Evolutionary conservation across 2,329 filamentous ascomycete genomes (phyloP), one percentile per base, ranked within the genome.

Genomic region (Colletotrichum sp.): DNA sequence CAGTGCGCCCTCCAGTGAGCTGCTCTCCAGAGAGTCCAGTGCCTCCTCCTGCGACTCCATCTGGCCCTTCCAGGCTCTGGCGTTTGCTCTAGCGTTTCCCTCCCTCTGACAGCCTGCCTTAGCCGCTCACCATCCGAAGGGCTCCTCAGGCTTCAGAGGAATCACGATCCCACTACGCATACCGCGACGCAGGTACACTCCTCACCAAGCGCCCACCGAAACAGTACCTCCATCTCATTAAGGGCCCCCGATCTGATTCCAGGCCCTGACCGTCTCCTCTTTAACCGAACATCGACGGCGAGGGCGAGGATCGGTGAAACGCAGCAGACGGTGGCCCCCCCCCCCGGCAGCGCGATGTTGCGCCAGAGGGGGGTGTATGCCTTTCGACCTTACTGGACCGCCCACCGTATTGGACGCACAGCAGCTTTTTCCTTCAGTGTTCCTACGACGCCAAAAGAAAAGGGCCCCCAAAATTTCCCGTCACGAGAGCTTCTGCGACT

Each of bases 271-370:
- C 9, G 55, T 75, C 68, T 71, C 68, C 55, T 57, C 55, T 60
- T 24, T 72, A 59, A 65, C 57, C 70, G 70, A 73, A 75, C 70
- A 75, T 75, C 73, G 73, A 68, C 43, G 3, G 30, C 64, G 28
- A 34, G 21, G 70, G 70, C 43, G 73, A 73, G 26, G 73, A 75
- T 75, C 73, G 73, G 28, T 36, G n/a, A 55, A 64, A 65, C 57
- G 16, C 43, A 28, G 63, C 18, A 36, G 64, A 43, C 71, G 36
- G 60, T 61, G 36, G 61, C 36, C 16, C 16, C 30, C 30, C 30
- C 8, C 39, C 39, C 18, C 18, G 39, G 39, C 39, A 48, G 39
- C 39, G 18, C 39, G 39, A 48, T n/a, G 39, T 48, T 48, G 39
- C 39, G 39, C 39, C 39, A n/a, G 39, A 48, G 63, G 63, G 63